Base-by-base conservation (phyloP, 768 basidiomycete species). In the Boletus sp. region DNA sequence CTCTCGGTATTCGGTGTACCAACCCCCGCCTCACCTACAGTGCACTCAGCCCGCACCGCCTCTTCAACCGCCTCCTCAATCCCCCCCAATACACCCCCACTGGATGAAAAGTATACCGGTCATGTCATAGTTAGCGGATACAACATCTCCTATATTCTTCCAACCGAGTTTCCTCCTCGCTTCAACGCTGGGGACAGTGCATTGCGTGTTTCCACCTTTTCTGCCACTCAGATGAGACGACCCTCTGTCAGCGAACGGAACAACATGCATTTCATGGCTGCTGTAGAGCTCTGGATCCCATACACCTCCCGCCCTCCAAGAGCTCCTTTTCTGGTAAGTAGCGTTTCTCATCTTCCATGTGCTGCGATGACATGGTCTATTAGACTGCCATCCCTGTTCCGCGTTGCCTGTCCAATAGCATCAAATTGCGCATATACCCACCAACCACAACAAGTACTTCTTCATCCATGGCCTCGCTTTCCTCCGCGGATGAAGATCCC, bases 301-400 rank as follows among this genome's bases (percentile, higher is more conserved):
- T 88, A 81, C 53, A 65, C 82, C 21, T 82, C 81, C 5, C 78
- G 73, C 47, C 90, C 90, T 40, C 87, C 88, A 13, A 77, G 80
- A 54, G 82, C 82, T 32, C 90, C 90, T n/a, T 92, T 82, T 71
- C 72, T 90, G 58, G 89, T 89, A 59, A 39, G 81, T 71, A 19
- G 5, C 6, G 1, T 17, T 39, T 7, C 37, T 48, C 27, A 1
- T 41, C 19, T 41, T 48, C 34, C 11, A 29, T 38, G 5, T 21
- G 4, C 43, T 27, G 13, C 21, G 54, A 59, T 65, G 3, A 58
- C 53, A 50, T 30, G 11, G 29, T 53, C 47, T 53, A 14, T 17
- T 57, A 91, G 89, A 76, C 92, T 51, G 83, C 87, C 3, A 84
- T 92, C 47, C 89, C 90, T 4, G 80, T 83, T 11, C 89, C 90